Evolutionary conservation across 2,329 filamentous ascomycete species (phyloP).

Genomic region (Dothidotthia symphoricarpi): DNA sequence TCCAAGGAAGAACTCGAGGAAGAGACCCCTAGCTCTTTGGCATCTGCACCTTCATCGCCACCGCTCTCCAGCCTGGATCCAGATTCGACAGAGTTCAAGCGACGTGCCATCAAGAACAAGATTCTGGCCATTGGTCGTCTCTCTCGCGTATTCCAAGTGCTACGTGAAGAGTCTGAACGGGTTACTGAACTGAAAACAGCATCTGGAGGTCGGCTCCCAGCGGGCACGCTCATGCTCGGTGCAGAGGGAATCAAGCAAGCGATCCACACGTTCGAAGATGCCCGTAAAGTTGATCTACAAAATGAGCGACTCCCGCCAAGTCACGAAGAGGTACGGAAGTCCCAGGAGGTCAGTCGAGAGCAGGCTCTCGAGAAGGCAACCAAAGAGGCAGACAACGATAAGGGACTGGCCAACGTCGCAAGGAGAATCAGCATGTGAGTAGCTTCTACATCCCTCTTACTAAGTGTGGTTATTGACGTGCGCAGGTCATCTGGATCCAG

Average conservation of each 20-base stretch:
- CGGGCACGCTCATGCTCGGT: slow-evolving; percentile 95
- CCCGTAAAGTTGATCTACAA: slow-evolving; percentile 92
- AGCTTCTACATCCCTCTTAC: background rate
- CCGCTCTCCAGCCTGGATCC: slow-evolving; percentile 66
- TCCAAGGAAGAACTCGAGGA: slow-evolving; percentile 97
- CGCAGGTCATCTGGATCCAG: slow-evolving; percentile 44
- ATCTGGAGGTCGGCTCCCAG: slow-evolving; percentile 84
- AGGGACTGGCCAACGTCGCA: slow-evolving; percentile 79
- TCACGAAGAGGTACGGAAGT: slow-evolving; percentile 84
- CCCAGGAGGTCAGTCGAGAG: slow-evolving; percentile 75
- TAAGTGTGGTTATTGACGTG: slow-evolving; percentile 11
- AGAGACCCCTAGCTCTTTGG: slow-evolving; percentile 72
- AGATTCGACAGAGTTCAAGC: slow-evolving; percentile 89
- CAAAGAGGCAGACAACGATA: slow-evolving; percentile 88
- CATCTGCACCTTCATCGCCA: slow-evolving; percentile 72
- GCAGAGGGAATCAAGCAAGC: slow-evolving; percentile 98
- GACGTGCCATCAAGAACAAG: slow-evolving; percentile 98
- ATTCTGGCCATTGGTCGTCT: slow-evolving; percentile 95
- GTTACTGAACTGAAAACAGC: slow-evolving; percentile 98
- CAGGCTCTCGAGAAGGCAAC: slow-evolving; percentile 83
- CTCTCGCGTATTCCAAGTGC: slow-evolving; percentile 95
- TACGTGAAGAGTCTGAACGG: slow-evolving; percentile 94
- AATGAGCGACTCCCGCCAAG: slow-evolving; percentile 92
- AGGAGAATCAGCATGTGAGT: slow-evolving; percentile 94
- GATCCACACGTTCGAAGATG: slow-evolving; percentile 95